phyloP scores from a whole-genome alignment of 202 grass and related monocot genomes.

The Setaria viridis region DNA sequence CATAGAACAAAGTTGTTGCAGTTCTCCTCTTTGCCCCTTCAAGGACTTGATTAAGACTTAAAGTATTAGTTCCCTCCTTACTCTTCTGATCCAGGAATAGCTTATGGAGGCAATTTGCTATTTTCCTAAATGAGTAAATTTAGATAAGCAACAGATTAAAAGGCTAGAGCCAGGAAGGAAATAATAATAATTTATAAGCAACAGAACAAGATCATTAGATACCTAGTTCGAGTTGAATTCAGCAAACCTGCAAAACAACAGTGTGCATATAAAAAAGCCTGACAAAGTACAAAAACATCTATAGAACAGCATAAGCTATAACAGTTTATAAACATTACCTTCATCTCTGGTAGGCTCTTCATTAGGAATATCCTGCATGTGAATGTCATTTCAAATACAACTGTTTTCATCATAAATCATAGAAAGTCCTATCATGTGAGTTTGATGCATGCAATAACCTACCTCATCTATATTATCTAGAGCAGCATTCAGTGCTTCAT shows the following conservation, averaged over 20 bases:
- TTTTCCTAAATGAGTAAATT: conserved; percentile 58
- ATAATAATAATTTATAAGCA: neutral
- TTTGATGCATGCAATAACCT: conserved; percentile 26
- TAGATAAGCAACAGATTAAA: conserved; percentile 16
- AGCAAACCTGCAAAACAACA: conserved; percentile 62
- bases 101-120: conserved; percentile 61
- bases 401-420: conserved; percentile 1
- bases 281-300: conserved; percentile 25
- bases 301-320: conserved; percentile 18
- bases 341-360: conserved; percentile 40
- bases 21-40: conserved; percentile 65
- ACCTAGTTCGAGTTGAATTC: conserved; percentile 77
- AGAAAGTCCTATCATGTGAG: neutral
- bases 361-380: conserved; percentile 45
- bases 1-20: conserved; percentile 86
- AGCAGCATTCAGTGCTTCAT: conserved; percentile 30
- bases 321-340: conserved; percentile 39
- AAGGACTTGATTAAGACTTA: conserved; percentile 62
- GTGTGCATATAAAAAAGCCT: conserved; percentile 33
- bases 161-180: neutral
- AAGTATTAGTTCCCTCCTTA: conserved; percentile 36
- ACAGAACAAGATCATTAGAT: conserved; percentile 27
- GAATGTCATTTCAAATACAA: conserved; percentile 29
- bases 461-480: conserved; percentile 47
- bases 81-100: conserved; percentile 52